Conservation (phyloP, 2,329 filamentous ascomycete genomes). For the Sclerotinia glacialis region DNA sequence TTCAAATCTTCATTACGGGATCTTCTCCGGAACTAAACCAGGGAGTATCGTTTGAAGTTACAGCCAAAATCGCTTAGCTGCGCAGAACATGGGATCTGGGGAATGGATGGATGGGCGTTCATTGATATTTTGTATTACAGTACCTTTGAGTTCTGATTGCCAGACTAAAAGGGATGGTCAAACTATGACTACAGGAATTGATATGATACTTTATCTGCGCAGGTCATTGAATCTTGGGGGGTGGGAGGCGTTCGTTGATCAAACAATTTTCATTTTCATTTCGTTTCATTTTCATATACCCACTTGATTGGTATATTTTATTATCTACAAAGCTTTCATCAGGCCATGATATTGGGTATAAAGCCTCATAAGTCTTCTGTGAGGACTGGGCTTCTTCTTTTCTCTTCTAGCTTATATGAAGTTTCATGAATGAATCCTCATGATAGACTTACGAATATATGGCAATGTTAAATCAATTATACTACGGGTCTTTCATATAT, state of each 20-base stretch:
- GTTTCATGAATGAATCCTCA: background rate
- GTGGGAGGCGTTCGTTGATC: background rate
- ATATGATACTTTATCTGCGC: background rate
- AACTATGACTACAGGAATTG: background rate
- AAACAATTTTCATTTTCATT: background rate
- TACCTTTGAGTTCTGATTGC: background rate
- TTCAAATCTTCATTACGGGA: background rate
- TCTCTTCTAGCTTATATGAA: background rate
- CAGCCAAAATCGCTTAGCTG: background rate
- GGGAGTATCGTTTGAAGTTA: background rate
- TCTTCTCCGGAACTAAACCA: background rate
- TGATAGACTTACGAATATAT: no score
- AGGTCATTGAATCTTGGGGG: background rate
- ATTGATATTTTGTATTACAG: background rate
- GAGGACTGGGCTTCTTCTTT: no score
- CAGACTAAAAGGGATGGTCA: background rate
- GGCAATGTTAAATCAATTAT: no score
- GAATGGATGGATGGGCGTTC: background rate
- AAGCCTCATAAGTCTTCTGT: background rate
- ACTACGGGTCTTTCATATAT: no score
- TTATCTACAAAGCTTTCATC: background rate
- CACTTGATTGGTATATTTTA: background rate
- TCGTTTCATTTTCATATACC: background rate
- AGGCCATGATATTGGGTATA: background rate
- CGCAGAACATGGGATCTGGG: background rate